These are phyloP conservation scores for Penicillium antarcticum DNA, from an alignment of 495 filamentous ascomycete genomes.

Conservation along the genomic window DNA sequence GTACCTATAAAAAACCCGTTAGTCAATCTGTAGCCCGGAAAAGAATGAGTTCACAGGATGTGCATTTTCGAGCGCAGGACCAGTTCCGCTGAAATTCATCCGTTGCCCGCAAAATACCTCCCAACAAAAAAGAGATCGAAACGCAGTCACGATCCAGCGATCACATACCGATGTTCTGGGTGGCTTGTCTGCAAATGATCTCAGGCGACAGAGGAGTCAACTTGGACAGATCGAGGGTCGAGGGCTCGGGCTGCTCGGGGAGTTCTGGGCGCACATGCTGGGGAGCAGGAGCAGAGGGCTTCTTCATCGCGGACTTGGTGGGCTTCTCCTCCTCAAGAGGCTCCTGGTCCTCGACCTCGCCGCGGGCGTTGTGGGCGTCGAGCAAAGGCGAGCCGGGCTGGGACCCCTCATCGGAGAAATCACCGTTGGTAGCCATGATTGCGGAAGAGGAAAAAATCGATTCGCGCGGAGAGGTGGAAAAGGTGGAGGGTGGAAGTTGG, in stretches of 20 bases:
- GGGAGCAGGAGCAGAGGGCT: constrained; percentile 43
- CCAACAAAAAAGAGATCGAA: neutral
- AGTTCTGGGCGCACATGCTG: constrained; percentile 57
- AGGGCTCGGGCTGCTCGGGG: constrained; percentile 87
- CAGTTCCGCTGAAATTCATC: too few species aligned
- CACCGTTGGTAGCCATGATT: constrained; percentile 64
- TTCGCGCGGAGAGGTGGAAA: constrained; percentile 14
- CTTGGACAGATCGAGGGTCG: constrained; percentile 71
- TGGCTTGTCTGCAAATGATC: constrained; percentile 95
- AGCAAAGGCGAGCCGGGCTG: constrained; percentile 58
- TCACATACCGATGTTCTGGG: constrained; percentile 88
- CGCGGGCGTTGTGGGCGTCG: constrained; percentile 48
- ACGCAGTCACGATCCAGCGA: neutral
- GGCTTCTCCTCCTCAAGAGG: constrained; percentile 51
- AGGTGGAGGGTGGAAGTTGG: constrained; percentile 13
- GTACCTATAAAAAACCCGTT: constrained; percentile 28
- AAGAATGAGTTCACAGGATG: neutral
- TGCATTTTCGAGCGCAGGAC: neutral
- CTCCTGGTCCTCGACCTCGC: constrained; percentile 52
- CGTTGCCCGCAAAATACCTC: neutral
- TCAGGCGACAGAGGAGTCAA: constrained; percentile 88
- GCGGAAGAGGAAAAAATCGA: constrained; percentile 21
- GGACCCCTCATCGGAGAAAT: constrained; percentile 59
- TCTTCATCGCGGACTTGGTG: constrained; percentile 66
- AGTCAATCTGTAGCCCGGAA: neutral